These are phyloP conservation scores for Dendrostoma leiphaemia DNA, from an alignment of 2,329 filamentous ascomycete species.

Conservation along the genomic window DNA sequence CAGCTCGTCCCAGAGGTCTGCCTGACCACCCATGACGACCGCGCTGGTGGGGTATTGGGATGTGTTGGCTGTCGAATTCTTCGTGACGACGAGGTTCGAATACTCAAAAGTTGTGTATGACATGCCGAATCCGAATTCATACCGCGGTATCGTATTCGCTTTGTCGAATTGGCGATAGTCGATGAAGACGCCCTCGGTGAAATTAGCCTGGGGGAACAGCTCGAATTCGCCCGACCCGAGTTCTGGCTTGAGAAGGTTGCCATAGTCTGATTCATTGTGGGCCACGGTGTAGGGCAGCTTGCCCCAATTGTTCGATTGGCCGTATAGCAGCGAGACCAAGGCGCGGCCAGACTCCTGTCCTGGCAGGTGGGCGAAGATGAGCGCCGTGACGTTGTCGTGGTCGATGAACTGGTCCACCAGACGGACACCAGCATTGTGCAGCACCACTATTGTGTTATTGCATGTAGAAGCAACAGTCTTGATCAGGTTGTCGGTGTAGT, in stretches of 20 bases:
- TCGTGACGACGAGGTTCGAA: constrained; percentile 37
- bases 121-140: constrained; percentile 56
- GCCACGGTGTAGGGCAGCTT: constrained; percentile 63
- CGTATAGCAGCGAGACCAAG: constrained; percentile 56
- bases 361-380: constrained; percentile 63
- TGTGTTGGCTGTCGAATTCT: constrained; percentile 26
- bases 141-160: constrained; percentile 46
- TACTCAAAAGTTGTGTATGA: constrained; percentile 55
- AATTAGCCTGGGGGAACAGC: constrained; percentile 50
- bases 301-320: constrained; percentile 54
- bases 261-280: constrained; percentile 54
- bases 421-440: constrained; percentile 63
- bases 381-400: constrained; percentile 61
- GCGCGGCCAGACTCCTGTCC: constrained; percentile 61
- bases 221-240: constrained; percentile 49
- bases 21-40: constrained; percentile 42
- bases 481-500: constrained; percentile 59
- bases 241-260: constrained; percentile 37
- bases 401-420: constrained; percentile 61
- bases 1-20: constrained; percentile 47
- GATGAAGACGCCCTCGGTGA: constrained; percentile 48
- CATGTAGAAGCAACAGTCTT: constrained; percentile 56
- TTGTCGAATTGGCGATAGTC: constrained; percentile 57
- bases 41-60: constrained; percentile 36
- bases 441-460: constrained; percentile 61